Percentiles rank a stretch among this genome's conserved stretches.
phyloP scores from a whole-genome alignment of 2,329 filamentous ascomycete species.

The Exutisphaerella laricina region DNA sequence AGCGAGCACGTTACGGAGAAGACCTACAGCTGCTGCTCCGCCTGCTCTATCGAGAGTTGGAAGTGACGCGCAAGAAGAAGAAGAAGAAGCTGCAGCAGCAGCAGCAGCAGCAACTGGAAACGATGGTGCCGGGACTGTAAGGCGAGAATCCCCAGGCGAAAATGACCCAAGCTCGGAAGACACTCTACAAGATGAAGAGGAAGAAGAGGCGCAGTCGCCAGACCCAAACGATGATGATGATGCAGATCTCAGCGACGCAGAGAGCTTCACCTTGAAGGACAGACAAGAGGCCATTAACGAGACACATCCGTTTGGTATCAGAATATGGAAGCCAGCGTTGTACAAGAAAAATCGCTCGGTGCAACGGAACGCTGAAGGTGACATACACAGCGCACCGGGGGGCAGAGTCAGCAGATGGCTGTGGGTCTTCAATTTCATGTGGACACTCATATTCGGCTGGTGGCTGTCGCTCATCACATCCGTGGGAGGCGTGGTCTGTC shows the following conservation, averaged over 20 bases:
- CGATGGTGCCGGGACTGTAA: constrained; percentile 15
- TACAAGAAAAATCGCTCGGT: constrained; percentile 98
- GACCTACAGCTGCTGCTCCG: constrained; percentile 40
- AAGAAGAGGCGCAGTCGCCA: constrained; percentile 39
- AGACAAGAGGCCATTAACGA: constrained; percentile 97
- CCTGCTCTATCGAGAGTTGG: constrained; percentile 46
- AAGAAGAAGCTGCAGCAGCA: no score
- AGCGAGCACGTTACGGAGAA: constrained; percentile 48
- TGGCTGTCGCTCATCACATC: constrained; percentile 80
- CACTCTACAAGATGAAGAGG: constrained; percentile 38
- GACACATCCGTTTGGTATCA: constrained; percentile 96
- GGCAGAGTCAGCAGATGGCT: constrained; percentile 79
- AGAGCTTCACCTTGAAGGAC: constrained; percentile 97
- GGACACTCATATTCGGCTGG: constrained; percentile 92
- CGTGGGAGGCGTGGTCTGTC: constrained; percentile 69
- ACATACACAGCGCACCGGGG: constrained; percentile 93
- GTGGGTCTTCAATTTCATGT: constrained; percentile 79
- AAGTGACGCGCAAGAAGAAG: constrained; percentile 40
- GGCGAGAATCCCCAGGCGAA: constrained; percentile 15
- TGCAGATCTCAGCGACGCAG: constrained; percentile 76
- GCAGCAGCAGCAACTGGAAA: constrained; percentile 26
- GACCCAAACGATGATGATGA: constrained; percentile 55
- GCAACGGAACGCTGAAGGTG: constrained; percentile 89
- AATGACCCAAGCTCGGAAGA: constrained; percentile 33
- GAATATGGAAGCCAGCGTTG: constrained; percentile 96